Evolutionary conservation across 2,329 filamentous ascomycete genomes (phyloP).

Genomic region (Aspergillus fumigatus): DNA sequence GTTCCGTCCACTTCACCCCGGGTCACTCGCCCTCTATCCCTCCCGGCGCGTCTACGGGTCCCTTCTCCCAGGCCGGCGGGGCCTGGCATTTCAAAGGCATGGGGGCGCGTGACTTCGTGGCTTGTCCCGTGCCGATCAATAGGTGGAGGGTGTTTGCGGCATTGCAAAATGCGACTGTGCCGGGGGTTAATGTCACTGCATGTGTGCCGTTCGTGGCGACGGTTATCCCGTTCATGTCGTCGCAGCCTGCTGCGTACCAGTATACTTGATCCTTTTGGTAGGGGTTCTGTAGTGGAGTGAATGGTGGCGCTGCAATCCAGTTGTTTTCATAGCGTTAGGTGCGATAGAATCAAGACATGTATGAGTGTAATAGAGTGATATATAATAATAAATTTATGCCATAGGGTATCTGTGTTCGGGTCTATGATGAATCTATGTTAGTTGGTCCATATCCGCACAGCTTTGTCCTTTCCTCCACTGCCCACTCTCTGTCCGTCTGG

Average conservation of each 20-base stretch:
- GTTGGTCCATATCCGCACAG: constrained; percentile 61
- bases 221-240: constrained; percentile 23
- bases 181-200: constrained; percentile 32
- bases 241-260: constrained; percentile 36
- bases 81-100: constrained; percentile 32
- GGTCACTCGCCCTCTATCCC: constrained; percentile 54
- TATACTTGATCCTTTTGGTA: constrained; percentile 27
- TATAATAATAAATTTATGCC: too few relatives aligned
- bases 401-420: neutral
- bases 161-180: constrained; percentile 38
- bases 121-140: constrained; percentile 33
- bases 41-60: constrained; percentile 46
- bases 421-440: constrained; percentile 27
- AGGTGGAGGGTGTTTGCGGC: constrained; percentile 42
- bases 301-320: neutral
- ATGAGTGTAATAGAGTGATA: neutral
- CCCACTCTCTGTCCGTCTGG: constrained; percentile 83
- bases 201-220: constrained; percentile 40
- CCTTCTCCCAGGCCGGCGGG: constrained; percentile 40
- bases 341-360: neutral
- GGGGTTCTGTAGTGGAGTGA: neutral
- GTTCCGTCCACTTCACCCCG: constrained; percentile 53
- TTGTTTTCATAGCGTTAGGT: neutral
- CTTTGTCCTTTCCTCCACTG: constrained; percentile 90
- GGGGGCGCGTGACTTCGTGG: constrained; percentile 41